phyloP scores from a whole-genome alignment of 1,284 basidiomycete species.

The Uromyces viciae-fabae region DNA sequence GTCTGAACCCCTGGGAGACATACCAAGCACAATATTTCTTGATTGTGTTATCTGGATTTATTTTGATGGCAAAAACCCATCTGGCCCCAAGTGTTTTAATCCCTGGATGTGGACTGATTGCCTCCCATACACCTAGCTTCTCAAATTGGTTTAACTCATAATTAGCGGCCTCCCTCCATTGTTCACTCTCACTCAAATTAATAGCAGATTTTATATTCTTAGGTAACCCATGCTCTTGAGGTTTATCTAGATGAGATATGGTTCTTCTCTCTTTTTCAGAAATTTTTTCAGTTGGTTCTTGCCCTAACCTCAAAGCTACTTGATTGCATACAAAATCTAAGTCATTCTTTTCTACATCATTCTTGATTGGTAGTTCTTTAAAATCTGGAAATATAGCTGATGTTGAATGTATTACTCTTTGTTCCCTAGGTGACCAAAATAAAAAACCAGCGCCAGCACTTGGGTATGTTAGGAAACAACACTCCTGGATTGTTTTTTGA shows the following conservation, averaged over 20 bases:
- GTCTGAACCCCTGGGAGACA: slow-evolving; percentile 1
- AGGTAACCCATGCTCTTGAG: background rate
- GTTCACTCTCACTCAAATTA: background rate
- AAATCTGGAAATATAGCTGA: background rate
- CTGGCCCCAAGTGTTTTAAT: background rate
- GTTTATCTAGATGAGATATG: background rate
- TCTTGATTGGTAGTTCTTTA: background rate
- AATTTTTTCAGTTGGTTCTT: background rate
- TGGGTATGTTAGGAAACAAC: background rate
- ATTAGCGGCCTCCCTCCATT: background rate
- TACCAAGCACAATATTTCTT: background rate
- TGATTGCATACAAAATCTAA: background rate
- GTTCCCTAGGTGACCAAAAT: background rate
- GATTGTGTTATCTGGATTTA: background rate
- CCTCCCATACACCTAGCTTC: background rate
- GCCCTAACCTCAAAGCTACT: background rate
- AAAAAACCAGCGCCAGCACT: slow-evolving; percentile 1
- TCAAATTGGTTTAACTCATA: background rate
- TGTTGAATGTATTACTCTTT: background rate
- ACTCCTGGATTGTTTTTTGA: background rate
- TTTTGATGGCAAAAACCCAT: background rate
- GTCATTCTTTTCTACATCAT: background rate
- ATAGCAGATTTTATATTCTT: background rate
- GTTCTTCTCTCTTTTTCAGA: background rate
- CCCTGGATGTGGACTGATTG: background rate